Base-by-base conservation (phyloP, 2,329 filamentous ascomycete species). In the Neocatenulostroma microsporum region DNA sequence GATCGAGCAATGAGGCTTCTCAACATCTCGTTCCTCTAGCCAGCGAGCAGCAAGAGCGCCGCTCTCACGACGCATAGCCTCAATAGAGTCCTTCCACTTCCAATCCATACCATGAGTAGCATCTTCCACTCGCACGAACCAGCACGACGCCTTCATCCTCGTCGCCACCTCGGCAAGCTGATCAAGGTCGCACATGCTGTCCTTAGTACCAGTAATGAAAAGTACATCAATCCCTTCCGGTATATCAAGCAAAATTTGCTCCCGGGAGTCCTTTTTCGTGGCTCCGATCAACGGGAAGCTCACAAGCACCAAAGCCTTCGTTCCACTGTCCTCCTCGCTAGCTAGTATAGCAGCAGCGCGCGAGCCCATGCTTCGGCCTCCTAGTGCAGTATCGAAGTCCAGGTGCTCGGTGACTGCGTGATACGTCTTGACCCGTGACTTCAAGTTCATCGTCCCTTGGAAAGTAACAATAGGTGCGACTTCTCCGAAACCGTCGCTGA, bases 81-180 rank as follows among this genome's bases (percentile, higher is more conserved):
- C 47, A 20, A 57, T 56, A 28, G 29, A 40, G 11, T 31, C 46
- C 21, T 49, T 55, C 6, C 56, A 42, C 40, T 57, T 55, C 62
- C 65, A 65, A 10, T 58, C 55, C 62, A 66, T 66, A 9, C 62
- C 60, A 47, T 66, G 63, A 51, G 62, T 59, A 12, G 62, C 60
- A 12, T 51, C 56, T 17, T 51, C 43, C 2, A 67, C 62, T 10
- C 58, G 48, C 5, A 61, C 46, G 2, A 65, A 34, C 52, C 57
- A 61, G 24, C 47, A 58, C 40, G 36, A 48, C 12, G 59, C 62
- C n/a, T 41, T 48, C 63, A 68, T 67, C 46, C 51, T 56, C 17
- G 30, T 25, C 5, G 58, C 53, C 7, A 64, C 54, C 0, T 49
- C 42, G 4, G 46, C 33, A 11, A 64, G 46, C 24, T 48, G 33